Conservation (phyloP, 371 early-diverging fungal species). For the Batrachochytrium dendrobatidis region DNA sequence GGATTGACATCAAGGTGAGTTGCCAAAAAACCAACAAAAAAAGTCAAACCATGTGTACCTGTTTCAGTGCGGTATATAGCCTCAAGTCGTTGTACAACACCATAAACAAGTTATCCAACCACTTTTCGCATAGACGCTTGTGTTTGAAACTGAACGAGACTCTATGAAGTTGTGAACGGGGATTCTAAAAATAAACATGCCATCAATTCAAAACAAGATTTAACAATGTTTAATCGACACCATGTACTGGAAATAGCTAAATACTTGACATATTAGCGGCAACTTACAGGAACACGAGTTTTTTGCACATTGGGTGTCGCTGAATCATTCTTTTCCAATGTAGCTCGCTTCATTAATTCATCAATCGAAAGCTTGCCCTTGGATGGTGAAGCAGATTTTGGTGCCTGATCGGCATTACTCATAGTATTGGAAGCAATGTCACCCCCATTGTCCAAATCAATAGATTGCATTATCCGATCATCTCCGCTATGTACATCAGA, state of each 20-base stretch:
- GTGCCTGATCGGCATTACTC: background rate
- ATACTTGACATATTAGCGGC: background rate
- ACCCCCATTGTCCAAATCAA: background rate
- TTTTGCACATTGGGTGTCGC: conserved; percentile 12
- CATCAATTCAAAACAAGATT: conserved; percentile 5
- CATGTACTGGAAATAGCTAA: conserved; percentile 11
- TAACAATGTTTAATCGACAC: conserved; percentile 14
- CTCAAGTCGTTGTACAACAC: conserved; percentile 92
- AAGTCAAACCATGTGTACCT: too few species aligned
- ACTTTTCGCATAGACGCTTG: conserved; percentile 95
- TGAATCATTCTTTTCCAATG: conserved; percentile 26
- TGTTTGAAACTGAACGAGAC: conserved; percentile 58
- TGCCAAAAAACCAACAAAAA: too few species aligned
- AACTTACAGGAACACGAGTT: conserved; percentile 14
- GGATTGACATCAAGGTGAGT: too few species aligned
- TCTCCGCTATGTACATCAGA: too few species aligned
- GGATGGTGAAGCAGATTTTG: background rate
- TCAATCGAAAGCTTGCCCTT: conserved; percentile 33
- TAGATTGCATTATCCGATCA: too few species aligned
- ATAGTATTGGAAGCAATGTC: background rate
- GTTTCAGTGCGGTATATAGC: conserved; percentile 67
- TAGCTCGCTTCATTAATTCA: conserved; percentile 33
- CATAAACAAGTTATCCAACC: conserved; percentile 97
- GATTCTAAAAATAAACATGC: conserved; percentile 13
- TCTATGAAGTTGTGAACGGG: conserved; percentile 23